Base-by-base conservation (phyloP, 371 early-diverging fungal species). In the Rhizomucor miehei region DNA sequence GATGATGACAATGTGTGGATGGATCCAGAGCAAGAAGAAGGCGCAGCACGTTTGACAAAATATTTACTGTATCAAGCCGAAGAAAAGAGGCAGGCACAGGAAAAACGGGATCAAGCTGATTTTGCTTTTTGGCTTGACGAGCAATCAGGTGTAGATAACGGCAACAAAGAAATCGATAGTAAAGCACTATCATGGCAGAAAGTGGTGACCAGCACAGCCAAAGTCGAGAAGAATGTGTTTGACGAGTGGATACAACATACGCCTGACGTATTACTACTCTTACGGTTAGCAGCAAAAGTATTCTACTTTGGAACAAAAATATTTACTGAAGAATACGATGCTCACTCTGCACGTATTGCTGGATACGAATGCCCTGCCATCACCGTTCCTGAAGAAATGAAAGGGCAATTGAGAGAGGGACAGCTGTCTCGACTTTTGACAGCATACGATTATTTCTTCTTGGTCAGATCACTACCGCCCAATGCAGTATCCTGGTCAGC, bases 391-490 rank as follows among this genome's bases (percentile, higher is more conserved):
- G 3, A 14, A 0, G 52, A 49, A 5, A 48, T 23, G 21, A 54
- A 36, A 14, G 25, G 23, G 6, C 14, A 40, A 14, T 44, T 44
- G 43, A 55, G 44, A 0, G 52, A 59, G 0, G 50, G 48, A 2
- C 17, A 25, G 6, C 65, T 72, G 20, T 71, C 73, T 1, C 54
- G 56, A 3, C 29, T 78, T 4, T 16, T 78, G 46, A 64, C 59
- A 14, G 62, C 68, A 0, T 67, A 52, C 21, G 69, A 68, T 25
- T 78, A 75, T 39, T 78, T 64, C 39, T 29, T 67, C 41, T 39
- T 78, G n/a, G 56, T 66, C 3, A 54, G 65, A 1, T 51, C 52
- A 10, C 24, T 78, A 10, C 79, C 79, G 1, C 12, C 43, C 0
- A 48, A 64, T 39, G 56, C 73, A 0, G 52, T 74, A 0, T 68